Evolutionary conservation across 345 rosid species (phyloP), one percentile per base, ranked within the genome.

Genomic region (Diplotaxis tenuifolia): DNA sequence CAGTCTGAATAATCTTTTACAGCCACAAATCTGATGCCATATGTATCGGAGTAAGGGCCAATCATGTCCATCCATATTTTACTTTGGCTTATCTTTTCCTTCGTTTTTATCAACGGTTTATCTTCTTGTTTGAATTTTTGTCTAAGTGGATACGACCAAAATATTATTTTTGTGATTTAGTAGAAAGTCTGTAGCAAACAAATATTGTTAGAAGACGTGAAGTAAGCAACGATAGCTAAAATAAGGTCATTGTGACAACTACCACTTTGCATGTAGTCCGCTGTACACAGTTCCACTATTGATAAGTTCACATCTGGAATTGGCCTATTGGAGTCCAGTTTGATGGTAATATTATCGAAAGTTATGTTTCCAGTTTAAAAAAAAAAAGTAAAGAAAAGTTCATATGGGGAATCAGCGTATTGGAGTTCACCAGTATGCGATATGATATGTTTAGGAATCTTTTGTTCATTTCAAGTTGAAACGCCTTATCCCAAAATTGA

Each of bases 221-320:
- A 67, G 52, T 67, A 54, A 54, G 62, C 34, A 67, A 68, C 23
- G 52, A 34, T 34, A 49, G 19, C 59, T 66, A 18, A 47, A 19
- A 50, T 3, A 16, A 10, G 42, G 70, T 28, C 6, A 21, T 14
- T 53, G 61, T 53, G 71, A 67, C 71, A 31, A 31, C 29, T 11
- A 29, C 34, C 60, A 50, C 60, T 29, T 12, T n/a, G 70, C 59
- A 18, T 50, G 45, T 23, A 55, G 60, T 53, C 15, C 58, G 29
- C 15, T 10, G 58, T 28, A 53, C 58, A 52, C 25, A 53, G 0
- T 21, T 21, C 15, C 27, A 20, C 23, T 20, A 52, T 52, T 6
- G 57, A 10, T 52, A 10, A 52, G 56, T 8, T 50, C 22, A 18
- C 21, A 49, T 49, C 4, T 16, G 54, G 54, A 16, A 49, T 49